Percentiles rank a stretch among this genome's conserved stretches.
These are phyloP conservation scores for Auricularia cornea DNA, from an alignment of 768 basidiomycete species.

Conservation along the genomic window DNA sequence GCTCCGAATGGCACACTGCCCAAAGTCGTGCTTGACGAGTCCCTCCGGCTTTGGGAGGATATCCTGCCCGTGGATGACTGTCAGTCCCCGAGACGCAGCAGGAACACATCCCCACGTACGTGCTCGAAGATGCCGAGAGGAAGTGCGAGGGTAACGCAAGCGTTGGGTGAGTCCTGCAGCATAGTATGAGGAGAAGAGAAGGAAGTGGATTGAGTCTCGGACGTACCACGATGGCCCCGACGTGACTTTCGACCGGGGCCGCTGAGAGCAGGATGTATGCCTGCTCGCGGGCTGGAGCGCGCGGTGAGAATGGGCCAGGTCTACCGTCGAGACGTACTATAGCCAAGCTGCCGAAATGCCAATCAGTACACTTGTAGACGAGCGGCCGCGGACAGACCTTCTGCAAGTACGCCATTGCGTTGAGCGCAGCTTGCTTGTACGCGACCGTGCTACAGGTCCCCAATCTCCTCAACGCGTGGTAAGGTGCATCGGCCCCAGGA, in stretches of 20 bases:
- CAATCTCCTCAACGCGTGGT: too few relatives aligned
- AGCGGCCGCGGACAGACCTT: slow-evolving; percentile 43
- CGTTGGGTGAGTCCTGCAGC: slow-evolving; percentile 73
- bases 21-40: slow-evolving; percentile 47
- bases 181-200: too few relatives aligned
- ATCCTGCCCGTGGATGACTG: slow-evolving; percentile 34
- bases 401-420: slow-evolving; percentile 63
- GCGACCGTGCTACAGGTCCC: slow-evolving; percentile 55
- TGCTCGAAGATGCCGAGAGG: slow-evolving; percentile 74
- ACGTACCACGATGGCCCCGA: slow-evolving; percentile 58
- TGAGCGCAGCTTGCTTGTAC: slow-evolving; percentile 72
- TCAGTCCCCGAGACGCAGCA: too few relatives aligned
- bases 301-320: background rate
- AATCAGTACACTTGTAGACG: background rate
- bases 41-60: slow-evolving; percentile 60
- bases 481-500: too few relatives aligned
- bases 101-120: too few relatives aligned
- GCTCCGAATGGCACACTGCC: slow-evolving; percentile 58
- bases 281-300: slow-evolving; percentile 57
- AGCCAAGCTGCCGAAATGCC: slow-evolving; percentile 44
- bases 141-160: slow-evolving; percentile 64
- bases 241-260: slow-evolving; percentile 61
- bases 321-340: slow-evolving; percentile 43
- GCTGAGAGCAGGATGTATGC: slow-evolving; percentile 63
- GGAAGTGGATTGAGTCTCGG: too few relatives aligned